phyloP scores from a whole-genome alignment of 2,329 filamentous ascomycete genomes.

The Chrysoporthe deuterocubensis region DNA sequence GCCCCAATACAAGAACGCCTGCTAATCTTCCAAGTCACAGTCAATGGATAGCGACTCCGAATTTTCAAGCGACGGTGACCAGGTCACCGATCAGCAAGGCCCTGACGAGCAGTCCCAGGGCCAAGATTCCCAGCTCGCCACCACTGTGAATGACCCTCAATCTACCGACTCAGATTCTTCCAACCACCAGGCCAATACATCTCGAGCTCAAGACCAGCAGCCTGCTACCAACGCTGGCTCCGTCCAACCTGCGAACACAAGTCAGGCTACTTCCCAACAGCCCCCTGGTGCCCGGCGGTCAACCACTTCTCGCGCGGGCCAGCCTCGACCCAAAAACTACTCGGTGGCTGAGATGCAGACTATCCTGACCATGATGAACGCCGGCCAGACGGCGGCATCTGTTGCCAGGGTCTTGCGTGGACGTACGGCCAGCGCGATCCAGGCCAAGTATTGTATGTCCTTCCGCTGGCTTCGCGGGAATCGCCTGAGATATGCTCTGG shows the following conservation, averaged over 20 bases:
- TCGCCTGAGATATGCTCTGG: not conserved
- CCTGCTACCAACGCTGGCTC: too few species aligned
- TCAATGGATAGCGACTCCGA: not conserved
- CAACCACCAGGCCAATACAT: not conserved
- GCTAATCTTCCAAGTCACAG: not conserved
- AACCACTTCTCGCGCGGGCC: not conserved
- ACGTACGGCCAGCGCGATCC: not conserved
- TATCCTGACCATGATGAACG: not conserved
- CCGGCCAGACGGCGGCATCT: not conserved
- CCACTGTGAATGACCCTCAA: too few species aligned
- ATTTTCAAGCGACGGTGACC: not conserved
- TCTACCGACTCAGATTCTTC: not conserved
- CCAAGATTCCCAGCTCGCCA: too few species aligned
- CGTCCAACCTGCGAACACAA: not conserved
- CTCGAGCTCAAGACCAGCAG: too few species aligned
- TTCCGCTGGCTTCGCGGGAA: not conserved
- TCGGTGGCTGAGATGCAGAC: not conserved
- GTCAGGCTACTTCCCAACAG: not conserved
- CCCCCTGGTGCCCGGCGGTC: not conserved
- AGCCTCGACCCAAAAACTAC: not conserved
- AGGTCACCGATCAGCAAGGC: not conserved
- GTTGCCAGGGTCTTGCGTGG: not conserved
- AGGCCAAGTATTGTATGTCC: not conserved
- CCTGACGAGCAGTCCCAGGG: not conserved
- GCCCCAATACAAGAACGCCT: not conserved